These are phyloP conservation scores for Penicillium fuscoglaucum DNA, from an alignment of 2,329 filamentous ascomycete genomes.

Conservation along the genomic window DNA sequence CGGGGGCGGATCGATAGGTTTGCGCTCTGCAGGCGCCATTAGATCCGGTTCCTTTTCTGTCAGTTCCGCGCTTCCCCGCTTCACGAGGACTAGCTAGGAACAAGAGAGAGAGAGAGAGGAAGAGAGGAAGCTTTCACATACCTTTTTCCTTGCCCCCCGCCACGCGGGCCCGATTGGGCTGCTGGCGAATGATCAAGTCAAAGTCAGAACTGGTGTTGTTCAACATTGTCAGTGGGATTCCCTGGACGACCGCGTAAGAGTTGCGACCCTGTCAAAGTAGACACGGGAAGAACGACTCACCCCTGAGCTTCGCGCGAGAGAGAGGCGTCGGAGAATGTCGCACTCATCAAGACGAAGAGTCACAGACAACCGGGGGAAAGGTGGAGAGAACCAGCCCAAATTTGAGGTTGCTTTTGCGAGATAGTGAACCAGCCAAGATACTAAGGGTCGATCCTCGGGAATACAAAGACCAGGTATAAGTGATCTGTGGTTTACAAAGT, in stretches of 20 bases:
- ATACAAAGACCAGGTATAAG: slow-evolving; percentile 17
- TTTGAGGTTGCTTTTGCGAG: slow-evolving; percentile 5
- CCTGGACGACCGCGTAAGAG: slow-evolving; percentile 34
- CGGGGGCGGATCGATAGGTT: slow-evolving; percentile 81
- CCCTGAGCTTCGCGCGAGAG: slow-evolving; percentile 45
- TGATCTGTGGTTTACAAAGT: slow-evolving; percentile 25
- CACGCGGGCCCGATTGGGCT: slow-evolving; percentile 67
- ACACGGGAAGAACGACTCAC: slow-evolving; percentile 31
- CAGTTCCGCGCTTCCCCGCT: background rate
- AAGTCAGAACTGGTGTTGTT: slow-evolving; percentile 54
- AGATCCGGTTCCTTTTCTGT: background rate
- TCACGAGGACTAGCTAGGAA: background rate
- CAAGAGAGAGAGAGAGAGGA: background rate
- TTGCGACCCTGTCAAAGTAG: slow-evolving; percentile 23
- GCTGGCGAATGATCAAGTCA: slow-evolving; percentile 62
- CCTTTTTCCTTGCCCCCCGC: slow-evolving; percentile 74
- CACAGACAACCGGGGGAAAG: slow-evolving; percentile 21
- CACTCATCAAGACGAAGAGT: slow-evolving; percentile 44
- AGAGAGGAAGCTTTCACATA: slow-evolving; percentile 34
- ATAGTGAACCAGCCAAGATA: slow-evolving; percentile 28
- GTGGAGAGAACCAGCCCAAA: slow-evolving; percentile 14
- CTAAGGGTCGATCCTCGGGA: slow-evolving; percentile 18
- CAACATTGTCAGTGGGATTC: slow-evolving; percentile 42
- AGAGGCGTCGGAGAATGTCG: slow-evolving; percentile 44
- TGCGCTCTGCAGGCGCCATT: slow-evolving; percentile 61